Evolutionary conservation across 2,329 filamentous ascomycete genomes (phyloP).

Genomic region (Diplodia sapinea): DNA sequence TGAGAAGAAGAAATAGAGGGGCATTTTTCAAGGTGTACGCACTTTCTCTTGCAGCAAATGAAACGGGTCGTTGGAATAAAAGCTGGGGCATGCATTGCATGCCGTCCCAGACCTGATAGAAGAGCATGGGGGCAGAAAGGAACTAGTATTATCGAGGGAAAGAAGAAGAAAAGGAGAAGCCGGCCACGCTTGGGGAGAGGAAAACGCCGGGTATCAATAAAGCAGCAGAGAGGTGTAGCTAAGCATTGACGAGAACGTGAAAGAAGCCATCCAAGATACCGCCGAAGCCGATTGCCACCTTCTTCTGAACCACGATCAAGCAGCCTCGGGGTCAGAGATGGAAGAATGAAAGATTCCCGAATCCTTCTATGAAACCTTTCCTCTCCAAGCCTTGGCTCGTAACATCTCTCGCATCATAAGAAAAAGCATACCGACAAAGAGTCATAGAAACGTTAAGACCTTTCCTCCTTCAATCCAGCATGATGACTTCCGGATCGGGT

Average conservation of each 20-base stretch:
- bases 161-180: background rate
- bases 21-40: background rate
- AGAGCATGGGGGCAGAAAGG: background rate
- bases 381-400: conserved; percentile 4
- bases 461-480: conserved; percentile 24
- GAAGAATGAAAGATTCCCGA: background rate
- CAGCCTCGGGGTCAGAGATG: background rate
- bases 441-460: background rate
- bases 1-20: background rate
- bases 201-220: conserved; percentile 30
- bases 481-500: conserved; percentile 27
- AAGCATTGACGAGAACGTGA: conserved; percentile 3
- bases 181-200: conserved; percentile 11
- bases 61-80: background rate
- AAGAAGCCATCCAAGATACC: background rate
- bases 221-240: conserved; percentile 10
- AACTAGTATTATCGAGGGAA: conserved; percentile 6
- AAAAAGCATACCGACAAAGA: background rate
- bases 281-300: background rate
- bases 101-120: background rate
- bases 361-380: conserved; percentile 1
- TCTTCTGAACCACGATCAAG: background rate
- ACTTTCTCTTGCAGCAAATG: background rate
- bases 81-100: conserved; percentile 1
- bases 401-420: conserved; percentile 9